Evolutionary conservation across 768 basidiomycete genomes (phyloP).

Genomic region (Suillus hirtellus): DNA sequence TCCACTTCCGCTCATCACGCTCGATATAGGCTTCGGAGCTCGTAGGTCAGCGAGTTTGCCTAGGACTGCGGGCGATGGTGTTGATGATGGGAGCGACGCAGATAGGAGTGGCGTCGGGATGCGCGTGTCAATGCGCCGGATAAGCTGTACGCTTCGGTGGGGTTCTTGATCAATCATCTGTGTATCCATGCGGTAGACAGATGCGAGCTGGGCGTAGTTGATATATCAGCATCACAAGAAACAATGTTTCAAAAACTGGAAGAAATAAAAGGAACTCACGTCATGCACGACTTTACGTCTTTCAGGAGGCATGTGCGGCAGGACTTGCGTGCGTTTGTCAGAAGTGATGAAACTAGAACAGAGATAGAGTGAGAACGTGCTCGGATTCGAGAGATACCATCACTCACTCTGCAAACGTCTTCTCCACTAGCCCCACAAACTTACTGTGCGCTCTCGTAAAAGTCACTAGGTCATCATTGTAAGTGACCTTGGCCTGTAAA

Average conservation of each 20-base stretch:
- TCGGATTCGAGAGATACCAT: constrained; percentile 20
- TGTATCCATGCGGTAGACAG: constrained; percentile 79
- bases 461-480: constrained; percentile 59
- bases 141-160: constrained; percentile 78
- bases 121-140: constrained; percentile 80
- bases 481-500: constrained; percentile 43
- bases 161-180: constrained; percentile 93
- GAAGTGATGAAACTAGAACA: constrained; percentile 60
- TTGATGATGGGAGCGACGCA: background rate
- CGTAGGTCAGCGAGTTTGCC: constrained; percentile 66
- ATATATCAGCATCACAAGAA: constrained; percentile 6
- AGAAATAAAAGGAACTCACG: constrained; percentile 40
- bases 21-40: constrained; percentile 17
- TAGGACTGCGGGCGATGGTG: constrained; percentile 34
- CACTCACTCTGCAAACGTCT: constrained; percentile 77
- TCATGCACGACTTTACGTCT: constrained; percentile 84
- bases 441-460: constrained; percentile 61
- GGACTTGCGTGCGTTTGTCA: constrained; percentile 65
- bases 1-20: background rate
- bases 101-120: constrained; percentile 67
- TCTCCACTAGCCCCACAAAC: constrained; percentile 77
- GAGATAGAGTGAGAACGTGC: constrained; percentile 9
- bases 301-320: constrained; percentile 80
- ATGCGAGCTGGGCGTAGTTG: constrained; percentile 54
- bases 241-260: background rate